Evolutionary conservation across 805 yeast genomes (phyloP).

Genomic region (Teunomyces aglyptinius): DNA sequence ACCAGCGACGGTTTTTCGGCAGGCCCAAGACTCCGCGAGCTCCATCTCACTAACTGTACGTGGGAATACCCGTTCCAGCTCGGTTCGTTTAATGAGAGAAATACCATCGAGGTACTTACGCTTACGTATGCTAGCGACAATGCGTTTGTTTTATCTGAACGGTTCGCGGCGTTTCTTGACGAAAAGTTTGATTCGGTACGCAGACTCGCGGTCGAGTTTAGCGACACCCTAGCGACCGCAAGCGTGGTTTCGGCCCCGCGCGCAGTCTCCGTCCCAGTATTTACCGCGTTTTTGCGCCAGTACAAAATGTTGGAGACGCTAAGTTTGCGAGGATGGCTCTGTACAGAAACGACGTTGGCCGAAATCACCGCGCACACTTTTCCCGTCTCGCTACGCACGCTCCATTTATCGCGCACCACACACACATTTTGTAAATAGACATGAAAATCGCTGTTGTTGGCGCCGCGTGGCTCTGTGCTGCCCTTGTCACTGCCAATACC

Average conservation of each 20-base stretch:
- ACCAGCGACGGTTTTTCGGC: conserved; percentile 32
- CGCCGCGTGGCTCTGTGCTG: not conserved
- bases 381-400: not conserved
- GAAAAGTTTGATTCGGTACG: conserved; percentile 6
- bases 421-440: not conserved
- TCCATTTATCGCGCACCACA: not conserved
- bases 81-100: conserved; percentile 28
- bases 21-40: conserved; percentile 16
- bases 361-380: not conserved
- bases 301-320: not conserved
- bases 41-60: conserved; percentile 44
- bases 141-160: conserved; percentile 36
- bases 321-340: not conserved
- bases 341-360: not conserved
- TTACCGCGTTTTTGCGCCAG: not conserved
- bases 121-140: conserved; percentile 27
- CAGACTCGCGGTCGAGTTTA: conserved; percentile 3
- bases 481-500: conserved; percentile 30
- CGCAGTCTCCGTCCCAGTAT: too few relatives aligned
- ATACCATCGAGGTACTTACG: conserved; percentile 20
- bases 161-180: conserved; percentile 29
- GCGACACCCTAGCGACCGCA: not conserved
- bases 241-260: not conserved
- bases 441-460: not conserved
- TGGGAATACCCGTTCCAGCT: conserved; percentile 59